Evolutionary conservation across 495 filamentous ascomycete species (phyloP).

Genomic region (Aspergillus ostianus): DNA sequence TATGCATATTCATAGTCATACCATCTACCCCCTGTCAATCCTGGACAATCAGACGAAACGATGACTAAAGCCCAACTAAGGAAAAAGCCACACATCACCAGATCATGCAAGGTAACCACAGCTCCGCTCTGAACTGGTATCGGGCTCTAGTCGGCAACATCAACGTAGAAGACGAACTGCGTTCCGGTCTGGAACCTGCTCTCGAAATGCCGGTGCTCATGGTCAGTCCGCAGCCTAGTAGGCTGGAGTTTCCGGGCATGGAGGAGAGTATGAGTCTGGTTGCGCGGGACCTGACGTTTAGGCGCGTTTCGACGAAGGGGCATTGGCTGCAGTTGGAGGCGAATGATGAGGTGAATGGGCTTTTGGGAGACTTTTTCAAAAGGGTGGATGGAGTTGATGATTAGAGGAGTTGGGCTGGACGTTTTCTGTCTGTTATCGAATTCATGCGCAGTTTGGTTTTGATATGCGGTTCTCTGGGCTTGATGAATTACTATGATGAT

Average conservation of each 20-base stretch:
- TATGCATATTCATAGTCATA: not conserved
- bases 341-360: conserved; percentile 35
- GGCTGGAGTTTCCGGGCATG: conserved; percentile 14
- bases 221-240: conserved; percentile 12
- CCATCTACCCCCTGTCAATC: no score
- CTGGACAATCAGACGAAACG: not conserved
- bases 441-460: no score
- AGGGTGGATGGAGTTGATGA: not conserved
- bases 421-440: no score
- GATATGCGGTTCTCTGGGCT: no score
- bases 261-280: conserved; percentile 19
- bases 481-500: no score
- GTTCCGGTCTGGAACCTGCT: conserved; percentile 10
- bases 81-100: conserved; percentile 24
- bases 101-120: conserved; percentile 26
- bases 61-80: not conserved
- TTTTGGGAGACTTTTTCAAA: conserved; percentile 40
- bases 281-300: conserved; percentile 21
- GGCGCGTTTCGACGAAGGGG: conserved; percentile 20
- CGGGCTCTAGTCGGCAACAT: conserved; percentile 27
- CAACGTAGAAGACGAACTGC: conserved; percentile 26
- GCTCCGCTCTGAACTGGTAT: conserved; percentile 31
- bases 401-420: not conserved
- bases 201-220: conserved; percentile 20
- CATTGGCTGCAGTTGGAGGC: conserved; percentile 36